Conservation (phyloP, 306 rosid genomes). For the Trifolium subterraneum region DNA sequence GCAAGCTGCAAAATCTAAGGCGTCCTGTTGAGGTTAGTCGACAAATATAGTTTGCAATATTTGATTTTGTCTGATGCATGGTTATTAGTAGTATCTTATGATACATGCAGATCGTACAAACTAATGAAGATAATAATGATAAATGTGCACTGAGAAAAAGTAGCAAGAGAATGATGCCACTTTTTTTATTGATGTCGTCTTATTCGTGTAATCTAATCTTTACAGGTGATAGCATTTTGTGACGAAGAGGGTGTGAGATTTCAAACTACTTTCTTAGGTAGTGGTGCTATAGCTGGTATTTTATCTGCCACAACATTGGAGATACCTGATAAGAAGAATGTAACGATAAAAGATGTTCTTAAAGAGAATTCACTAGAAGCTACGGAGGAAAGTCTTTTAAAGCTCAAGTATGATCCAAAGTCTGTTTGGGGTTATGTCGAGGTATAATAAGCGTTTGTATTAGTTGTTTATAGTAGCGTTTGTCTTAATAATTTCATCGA, state of each 20-base stretch:
- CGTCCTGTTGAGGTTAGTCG: slow-evolving; percentile 83
- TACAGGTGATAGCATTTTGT: slow-evolving; percentile 92
- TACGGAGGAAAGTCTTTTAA: slow-evolving; percentile 64
- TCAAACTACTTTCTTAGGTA: slow-evolving; percentile 93
- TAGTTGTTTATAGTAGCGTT: slow-evolving; percentile 18
- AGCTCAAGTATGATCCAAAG: slow-evolving; percentile 81
- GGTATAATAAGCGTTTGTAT: slow-evolving; percentile 52
- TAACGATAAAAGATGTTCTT: slow-evolving; percentile 64
- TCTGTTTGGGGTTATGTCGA: slow-evolving; percentile 93
- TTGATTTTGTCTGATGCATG: background rate
- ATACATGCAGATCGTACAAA: too few species aligned
- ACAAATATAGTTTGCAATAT: slow-evolving; percentile 23
- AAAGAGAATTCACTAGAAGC: slow-evolving; percentile 65
- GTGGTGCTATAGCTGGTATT: slow-evolving; percentile 87
- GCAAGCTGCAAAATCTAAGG: slow-evolving; percentile 63
- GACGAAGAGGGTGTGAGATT: slow-evolving; percentile 98
- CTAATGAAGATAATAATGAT: too few species aligned
- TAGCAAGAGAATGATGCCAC: too few species aligned
- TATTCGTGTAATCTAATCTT: slow-evolving; percentile 39
- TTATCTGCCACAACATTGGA: slow-evolving; percentile 69
- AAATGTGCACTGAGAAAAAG: too few species aligned
- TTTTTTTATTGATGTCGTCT: slow-evolving; percentile 22
- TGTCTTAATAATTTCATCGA: slow-evolving; percentile 11
- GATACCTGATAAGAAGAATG: slow-evolving; percentile 79
- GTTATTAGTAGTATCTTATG: too few species aligned